phyloP scores from a whole-genome alignment of 768 basidiomycete species.

The Lactifluus piperatus region DNA sequence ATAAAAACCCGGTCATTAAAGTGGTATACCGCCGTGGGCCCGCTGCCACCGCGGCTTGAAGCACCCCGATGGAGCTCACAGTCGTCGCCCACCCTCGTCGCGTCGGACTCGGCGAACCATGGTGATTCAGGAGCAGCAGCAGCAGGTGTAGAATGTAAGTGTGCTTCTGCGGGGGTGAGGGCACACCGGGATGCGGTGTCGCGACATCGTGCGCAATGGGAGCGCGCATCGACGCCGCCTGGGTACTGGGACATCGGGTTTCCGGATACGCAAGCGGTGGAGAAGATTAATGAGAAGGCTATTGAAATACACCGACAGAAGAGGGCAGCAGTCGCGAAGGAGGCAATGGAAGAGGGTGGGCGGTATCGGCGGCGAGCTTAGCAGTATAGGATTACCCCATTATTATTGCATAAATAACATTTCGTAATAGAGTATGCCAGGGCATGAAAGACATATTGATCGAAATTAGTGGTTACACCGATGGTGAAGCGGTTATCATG shows the following conservation, averaged over 20 bases:
- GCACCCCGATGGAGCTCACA: constrained; percentile 73
- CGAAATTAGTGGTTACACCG: constrained; percentile 6
- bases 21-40: constrained; percentile 76
- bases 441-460: not conserved
- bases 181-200: constrained; percentile 66
- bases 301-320: constrained; percentile 65
- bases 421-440: too few species aligned
- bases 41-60: constrained; percentile 54
- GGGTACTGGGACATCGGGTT: constrained; percentile 90
- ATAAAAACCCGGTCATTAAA: constrained; percentile 25
- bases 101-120: not conserved
- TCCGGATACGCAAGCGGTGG: constrained; percentile 75
- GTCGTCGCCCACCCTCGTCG: constrained; percentile 2
- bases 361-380: constrained; percentile 5
- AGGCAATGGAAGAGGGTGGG: constrained; percentile 32
- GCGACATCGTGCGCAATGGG: constrained; percentile 65
- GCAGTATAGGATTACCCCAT: not conserved
- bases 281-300: constrained; percentile 66
- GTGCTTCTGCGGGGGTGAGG: constrained; percentile 28
- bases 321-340: constrained; percentile 45
- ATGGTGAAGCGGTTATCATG: constrained; percentile 29
- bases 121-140: not conserved
- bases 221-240: constrained; percentile 65
- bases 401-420: too few species aligned
- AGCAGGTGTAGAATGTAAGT: not conserved